Evolutionary conservation across 139 green algal genomes (phyloP).

Genomic region (Ettlia oleoabundans): DNA sequence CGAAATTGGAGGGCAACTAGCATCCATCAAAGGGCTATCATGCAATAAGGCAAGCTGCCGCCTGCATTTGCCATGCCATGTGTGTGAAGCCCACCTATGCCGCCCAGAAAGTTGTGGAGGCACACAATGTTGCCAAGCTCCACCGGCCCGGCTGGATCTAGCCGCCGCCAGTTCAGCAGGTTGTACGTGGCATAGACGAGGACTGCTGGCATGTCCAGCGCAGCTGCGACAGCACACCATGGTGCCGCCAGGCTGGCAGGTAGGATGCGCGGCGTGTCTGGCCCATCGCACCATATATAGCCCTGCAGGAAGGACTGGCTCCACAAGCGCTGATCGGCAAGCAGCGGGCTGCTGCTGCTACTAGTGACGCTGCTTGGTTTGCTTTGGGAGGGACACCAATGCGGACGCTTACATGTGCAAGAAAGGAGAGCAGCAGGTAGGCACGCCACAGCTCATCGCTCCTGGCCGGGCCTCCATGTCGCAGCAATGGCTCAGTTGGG

Average conservation of each 20-base stretch:
- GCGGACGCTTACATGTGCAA: not conserved
- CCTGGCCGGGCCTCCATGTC: not conserved
- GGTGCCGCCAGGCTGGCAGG: constrained; percentile 1
- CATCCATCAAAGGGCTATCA: too few species aligned
- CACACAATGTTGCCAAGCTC: constrained; percentile 18
- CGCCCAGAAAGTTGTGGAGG: constrained; percentile 29
- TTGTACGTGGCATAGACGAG: constrained; percentile 4
- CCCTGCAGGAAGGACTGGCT: not conserved
- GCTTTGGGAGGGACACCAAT: too few species aligned
- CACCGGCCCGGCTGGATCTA: not conserved
- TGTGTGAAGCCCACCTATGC: too few species aligned
- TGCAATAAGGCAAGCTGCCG: too few species aligned
- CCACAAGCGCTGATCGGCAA: too few species aligned
- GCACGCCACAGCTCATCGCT: constrained; percentile 11
- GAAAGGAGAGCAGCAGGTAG: constrained; percentile 21
- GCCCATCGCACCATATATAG: constrained; percentile 22
- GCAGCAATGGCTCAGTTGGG: not conserved
- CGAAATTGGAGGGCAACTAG: too few species aligned
- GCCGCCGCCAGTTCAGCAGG: constrained; percentile 21
- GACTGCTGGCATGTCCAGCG: constrained; percentile 17
- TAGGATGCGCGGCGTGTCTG: not conserved
- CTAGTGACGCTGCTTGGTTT: too few species aligned
- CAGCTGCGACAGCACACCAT: constrained; percentile 13
- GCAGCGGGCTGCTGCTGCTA: too few species aligned
- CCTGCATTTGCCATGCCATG: too few species aligned